A percentile compares a stretch with the other conserved stretches of the same genome.
phyloP scores from a whole-genome alignment of 495 filamentous ascomycete species.

The Filosporella fistucella region DNA sequence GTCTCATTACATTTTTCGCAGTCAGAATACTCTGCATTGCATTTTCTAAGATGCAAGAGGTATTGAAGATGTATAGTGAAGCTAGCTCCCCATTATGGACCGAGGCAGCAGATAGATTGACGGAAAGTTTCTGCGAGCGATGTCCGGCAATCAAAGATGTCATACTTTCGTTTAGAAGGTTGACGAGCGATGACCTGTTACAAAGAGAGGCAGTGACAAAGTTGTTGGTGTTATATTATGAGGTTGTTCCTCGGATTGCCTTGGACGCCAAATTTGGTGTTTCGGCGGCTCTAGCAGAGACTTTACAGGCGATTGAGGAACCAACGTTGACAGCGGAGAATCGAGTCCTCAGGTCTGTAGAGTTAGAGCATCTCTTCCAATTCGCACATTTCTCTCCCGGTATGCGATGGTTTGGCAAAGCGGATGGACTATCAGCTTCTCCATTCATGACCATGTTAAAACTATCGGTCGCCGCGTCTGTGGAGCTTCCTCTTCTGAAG shows the following conservation, averaged over 20 bases:
- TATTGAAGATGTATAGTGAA: slow-evolving; percentile 48
- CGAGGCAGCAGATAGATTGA: slow-evolving; percentile 57
- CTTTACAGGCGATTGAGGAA: slow-evolving; percentile 48
- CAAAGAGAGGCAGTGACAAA: slow-evolving; percentile 74
- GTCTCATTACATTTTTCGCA: slow-evolving; percentile 77
- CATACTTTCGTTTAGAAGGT: slow-evolving; percentile 61
- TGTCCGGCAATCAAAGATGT: slow-evolving; percentile 77
- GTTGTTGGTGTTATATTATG: slow-evolving; percentile 73
- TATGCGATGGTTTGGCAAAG: slow-evolving; percentile 72
- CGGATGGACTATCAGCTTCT: slow-evolving; percentile 45
- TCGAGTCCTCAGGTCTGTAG: slow-evolving; percentile 50
- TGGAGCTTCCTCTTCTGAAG: slow-evolving; percentile 34
- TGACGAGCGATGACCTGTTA: slow-evolving; percentile 60
- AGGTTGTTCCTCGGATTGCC: slow-evolving; percentile 73
- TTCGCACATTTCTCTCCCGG: slow-evolving; percentile 73
- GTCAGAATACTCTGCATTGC: slow-evolving; percentile 71
- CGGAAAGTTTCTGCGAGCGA: slow-evolving; percentile 70
- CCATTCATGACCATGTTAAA: slow-evolving; percentile 62
- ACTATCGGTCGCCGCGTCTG: slow-evolving; percentile 40
- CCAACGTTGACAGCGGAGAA: slow-evolving; percentile 39
- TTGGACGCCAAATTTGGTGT: slow-evolving; percentile 84
- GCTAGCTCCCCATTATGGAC: slow-evolving; percentile 55
- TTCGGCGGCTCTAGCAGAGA: slow-evolving; percentile 63
- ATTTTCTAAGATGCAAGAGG: slow-evolving; percentile 68
- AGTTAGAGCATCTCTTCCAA: slow-evolving; percentile 69